Evolutionary conservation across 768 basidiomycete species (phyloP).

Genomic region (Xerocomus spinulosus): DNA sequence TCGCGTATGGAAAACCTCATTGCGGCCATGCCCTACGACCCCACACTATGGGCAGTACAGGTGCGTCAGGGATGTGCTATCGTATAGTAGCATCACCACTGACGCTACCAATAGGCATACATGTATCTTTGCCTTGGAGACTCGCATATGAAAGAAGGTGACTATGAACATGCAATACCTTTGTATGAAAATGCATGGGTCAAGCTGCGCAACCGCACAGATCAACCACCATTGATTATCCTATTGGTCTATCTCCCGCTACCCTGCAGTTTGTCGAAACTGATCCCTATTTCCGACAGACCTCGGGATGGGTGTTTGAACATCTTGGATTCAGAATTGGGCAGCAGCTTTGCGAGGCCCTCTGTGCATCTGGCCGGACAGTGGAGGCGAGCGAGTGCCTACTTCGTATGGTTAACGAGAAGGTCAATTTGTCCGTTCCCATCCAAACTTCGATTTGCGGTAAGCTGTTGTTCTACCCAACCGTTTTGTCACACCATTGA

Average conservation of each 20-base stretch:
- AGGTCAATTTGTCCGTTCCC: not conserved
- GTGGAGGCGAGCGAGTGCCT: not conserved
- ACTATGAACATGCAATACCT: not conserved
- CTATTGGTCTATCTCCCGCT: not conserved
- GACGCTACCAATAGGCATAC: not conserved
- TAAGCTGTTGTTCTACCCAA: not conserved
- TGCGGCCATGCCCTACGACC: not conserved
- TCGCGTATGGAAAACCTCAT: not conserved
- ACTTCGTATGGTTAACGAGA: not conserved
- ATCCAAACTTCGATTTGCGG: not conserved
- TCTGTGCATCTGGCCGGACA: not conserved
- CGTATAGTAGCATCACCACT: not conserved
- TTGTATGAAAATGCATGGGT: not conserved
- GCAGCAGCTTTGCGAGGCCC: slow-evolving; percentile 2
- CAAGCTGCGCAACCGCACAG: not conserved
- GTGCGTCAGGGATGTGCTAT: not conserved
- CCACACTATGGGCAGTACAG: not conserved
- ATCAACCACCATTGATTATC: not conserved
- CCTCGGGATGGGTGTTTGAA: slow-evolving; percentile 9
- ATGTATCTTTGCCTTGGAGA: slow-evolving; percentile 9
- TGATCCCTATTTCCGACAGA: not conserved
- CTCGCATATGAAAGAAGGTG: not conserved
- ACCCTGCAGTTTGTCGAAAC: too few relatives aligned
- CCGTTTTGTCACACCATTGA: not conserved
- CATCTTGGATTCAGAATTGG: not conserved